Evolutionary conservation across 139 green algal species (phyloP), one percentile per base, ranked within the genome.

Genomic region (Chlamydomonas schloesseri): DNA sequence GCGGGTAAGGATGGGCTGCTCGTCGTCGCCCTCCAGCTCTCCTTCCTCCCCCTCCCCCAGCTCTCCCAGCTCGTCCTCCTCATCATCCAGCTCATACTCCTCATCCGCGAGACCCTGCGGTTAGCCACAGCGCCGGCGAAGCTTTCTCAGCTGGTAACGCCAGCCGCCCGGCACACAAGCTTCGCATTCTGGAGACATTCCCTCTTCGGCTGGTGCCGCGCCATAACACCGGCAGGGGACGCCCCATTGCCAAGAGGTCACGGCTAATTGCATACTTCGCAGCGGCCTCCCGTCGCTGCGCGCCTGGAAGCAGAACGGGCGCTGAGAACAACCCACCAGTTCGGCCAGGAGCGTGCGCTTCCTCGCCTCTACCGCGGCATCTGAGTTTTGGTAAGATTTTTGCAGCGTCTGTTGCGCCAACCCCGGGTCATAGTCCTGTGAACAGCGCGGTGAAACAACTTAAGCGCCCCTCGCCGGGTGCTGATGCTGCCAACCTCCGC

Each of bases 51-150:
- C 23, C 60, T 65, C 14, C 18, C 6, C 3, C 29, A 46, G n/a
- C 10, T 37, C 65, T 3, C 72, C 73, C 28, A 81, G 86, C 50
- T 90, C 82, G 3, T 78, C 67, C 21, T 84, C 79, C 23, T 79
- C 89, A 42, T 89, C 83, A 0, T 74, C 86, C 13, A 92, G 21
- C 14, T 82, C 80, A 62, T 87, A 84, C 53, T 90, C 86, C 31
- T 81, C 86, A 33, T 90, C 86, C 20, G 86, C 86, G 21, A 90
- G 55, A 11, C 86, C 86, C 86, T 90, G 79, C 29, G 4, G 20
- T 28, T 31, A 6, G 68, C 53, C n/a, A n/a, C n/a, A 50, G 29
- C 18, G 13, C n/a, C 18, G 68, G 23, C 26, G n/a, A n/a, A 73
- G 29, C 33, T 50, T 73, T 33, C 36, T 17, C 68, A 42, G 50